These are phyloP conservation scores for Lactarius psammicola DNA, from an alignment of 768 basidiomycete species.

Conservation along the genomic window DNA sequence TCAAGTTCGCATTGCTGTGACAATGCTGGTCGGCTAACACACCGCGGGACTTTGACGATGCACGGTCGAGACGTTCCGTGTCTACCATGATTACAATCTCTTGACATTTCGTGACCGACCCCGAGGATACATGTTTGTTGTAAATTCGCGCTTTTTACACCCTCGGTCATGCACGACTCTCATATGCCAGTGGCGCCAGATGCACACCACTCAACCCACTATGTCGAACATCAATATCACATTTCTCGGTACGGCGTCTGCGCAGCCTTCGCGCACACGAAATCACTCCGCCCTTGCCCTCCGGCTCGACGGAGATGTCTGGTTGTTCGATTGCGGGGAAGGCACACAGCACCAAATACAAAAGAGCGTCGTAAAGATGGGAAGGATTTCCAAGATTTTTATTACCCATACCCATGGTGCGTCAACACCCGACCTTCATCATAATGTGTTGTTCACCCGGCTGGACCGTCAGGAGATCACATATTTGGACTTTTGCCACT, in stretches of 20 bases:
- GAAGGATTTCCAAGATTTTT: conserved; percentile 77
- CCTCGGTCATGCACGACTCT: not conserved
- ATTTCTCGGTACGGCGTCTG: conserved; percentile 80
- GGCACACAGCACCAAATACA: conserved; percentile 79
- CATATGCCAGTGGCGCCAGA: not conserved
- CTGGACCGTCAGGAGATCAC: conserved; percentile 62
- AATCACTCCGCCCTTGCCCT: conserved; percentile 75
- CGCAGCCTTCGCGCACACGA: conserved; percentile 73
- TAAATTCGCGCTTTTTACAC: not conserved
- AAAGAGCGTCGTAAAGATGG: conserved; percentile 71
- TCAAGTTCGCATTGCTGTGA: not conserved
- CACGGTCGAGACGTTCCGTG: not conserved
- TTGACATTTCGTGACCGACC: not conserved
- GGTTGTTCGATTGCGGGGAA: conserved; percentile 87
- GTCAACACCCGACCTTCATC: conserved; percentile 21
- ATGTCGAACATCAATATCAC: conserved; percentile 50
- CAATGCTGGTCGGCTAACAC: not conserved
- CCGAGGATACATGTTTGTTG: not conserved
- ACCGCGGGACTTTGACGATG: not conserved
- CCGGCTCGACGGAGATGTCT: conserved; percentile 64
- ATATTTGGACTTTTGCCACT: conserved; percentile 74
- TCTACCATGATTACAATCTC: not conserved
- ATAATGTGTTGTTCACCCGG: not conserved
- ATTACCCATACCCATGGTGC: conserved; percentile 87
- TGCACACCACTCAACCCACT: not conserved